Conservation (phyloP, 2,329 filamentous ascomycete species). For the Onygena corvina region DNA sequence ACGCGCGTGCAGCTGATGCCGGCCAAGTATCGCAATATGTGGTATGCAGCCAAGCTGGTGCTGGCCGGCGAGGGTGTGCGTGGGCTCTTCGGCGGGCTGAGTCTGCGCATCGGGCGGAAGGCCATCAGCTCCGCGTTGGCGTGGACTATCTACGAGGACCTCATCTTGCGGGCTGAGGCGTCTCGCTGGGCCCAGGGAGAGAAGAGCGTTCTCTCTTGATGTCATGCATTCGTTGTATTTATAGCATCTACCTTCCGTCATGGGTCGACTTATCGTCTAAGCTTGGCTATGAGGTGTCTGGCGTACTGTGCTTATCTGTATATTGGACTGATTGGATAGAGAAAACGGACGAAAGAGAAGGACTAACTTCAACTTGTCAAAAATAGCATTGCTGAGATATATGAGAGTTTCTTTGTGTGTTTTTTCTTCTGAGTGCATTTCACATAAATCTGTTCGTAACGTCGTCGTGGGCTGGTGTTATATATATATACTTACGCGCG, state of each 20-base stretch:
- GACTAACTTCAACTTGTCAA: neutral
- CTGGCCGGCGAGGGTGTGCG: conserved; percentile 65
- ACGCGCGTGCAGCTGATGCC: conserved; percentile 89
- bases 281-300: neutral
- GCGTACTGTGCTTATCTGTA: neutral
- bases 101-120: conserved; percentile 77
- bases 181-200: conserved; percentile 5
- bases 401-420: neutral
- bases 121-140: conserved; percentile 87
- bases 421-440: neutral
- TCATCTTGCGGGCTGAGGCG: conserved; percentile 60
- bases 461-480: neutral
- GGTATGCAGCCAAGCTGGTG: conserved; percentile 66
- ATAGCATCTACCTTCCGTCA: neutral
- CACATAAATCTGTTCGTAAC: neutral
- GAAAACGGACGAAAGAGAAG: neutral
- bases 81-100: conserved; percentile 75
- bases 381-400: neutral
- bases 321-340: neutral
- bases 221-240: neutral
- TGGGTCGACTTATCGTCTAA: neutral
- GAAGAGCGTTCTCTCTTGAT: conserved; percentile 1
- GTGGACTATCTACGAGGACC: conserved; percentile 93
- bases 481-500: neutral
- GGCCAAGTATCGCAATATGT: conserved; percentile 65